Conservation (phyloP, 495 filamentous ascomycete species). For the Aspergillus indologenus region DNA sequence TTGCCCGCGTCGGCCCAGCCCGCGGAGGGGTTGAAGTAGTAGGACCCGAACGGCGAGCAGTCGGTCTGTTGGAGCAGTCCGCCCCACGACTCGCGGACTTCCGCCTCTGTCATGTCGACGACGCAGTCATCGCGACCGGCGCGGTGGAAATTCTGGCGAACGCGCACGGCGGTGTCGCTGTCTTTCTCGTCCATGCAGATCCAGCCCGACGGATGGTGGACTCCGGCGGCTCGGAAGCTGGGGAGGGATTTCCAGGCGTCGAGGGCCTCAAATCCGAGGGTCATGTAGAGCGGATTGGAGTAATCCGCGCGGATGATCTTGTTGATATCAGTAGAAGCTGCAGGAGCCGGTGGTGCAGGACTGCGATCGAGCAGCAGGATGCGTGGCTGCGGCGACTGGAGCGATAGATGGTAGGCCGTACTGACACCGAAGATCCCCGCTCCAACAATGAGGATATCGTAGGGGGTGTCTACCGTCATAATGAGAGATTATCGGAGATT, state of each 20-base stretch:
- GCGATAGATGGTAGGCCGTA: slow-evolving; percentile 43
- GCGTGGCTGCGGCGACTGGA: slow-evolving; percentile 15
- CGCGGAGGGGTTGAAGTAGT: slow-evolving; percentile 38
- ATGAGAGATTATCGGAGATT: background rate
- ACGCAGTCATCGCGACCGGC: slow-evolving; percentile 18
- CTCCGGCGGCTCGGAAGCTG: slow-evolving; percentile 21
- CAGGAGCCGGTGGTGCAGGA: slow-evolving; percentile 24
- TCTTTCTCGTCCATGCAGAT: slow-evolving; percentile 32
- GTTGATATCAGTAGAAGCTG: slow-evolving; percentile 34
- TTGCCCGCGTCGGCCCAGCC: slow-evolving; percentile 40
- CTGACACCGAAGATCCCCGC: slow-evolving; percentile 44
- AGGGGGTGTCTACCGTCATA: background rate
- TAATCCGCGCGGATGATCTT: slow-evolving; percentile 40
- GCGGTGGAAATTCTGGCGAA: slow-evolving; percentile 32
- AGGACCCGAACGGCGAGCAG: slow-evolving; percentile 23
- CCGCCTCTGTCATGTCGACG: slow-evolving; percentile 26
- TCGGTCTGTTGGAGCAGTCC: slow-evolving; percentile 30
- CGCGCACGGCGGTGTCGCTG: slow-evolving; percentile 16
- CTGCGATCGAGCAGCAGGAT: slow-evolving; percentile 38
- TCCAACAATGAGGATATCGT: slow-evolving; percentile 38
- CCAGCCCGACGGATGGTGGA: slow-evolving; percentile 36
- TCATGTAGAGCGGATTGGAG: slow-evolving; percentile 29
- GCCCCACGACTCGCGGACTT: slow-evolving; percentile 28
- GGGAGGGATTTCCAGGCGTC: slow-evolving; percentile 26
- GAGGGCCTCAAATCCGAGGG: slow-evolving; percentile 32